Evolutionary conservation across 1,284 basidiomycete genomes (phyloP).

Genomic region (Austroboletus novae-zelandiae): DNA sequence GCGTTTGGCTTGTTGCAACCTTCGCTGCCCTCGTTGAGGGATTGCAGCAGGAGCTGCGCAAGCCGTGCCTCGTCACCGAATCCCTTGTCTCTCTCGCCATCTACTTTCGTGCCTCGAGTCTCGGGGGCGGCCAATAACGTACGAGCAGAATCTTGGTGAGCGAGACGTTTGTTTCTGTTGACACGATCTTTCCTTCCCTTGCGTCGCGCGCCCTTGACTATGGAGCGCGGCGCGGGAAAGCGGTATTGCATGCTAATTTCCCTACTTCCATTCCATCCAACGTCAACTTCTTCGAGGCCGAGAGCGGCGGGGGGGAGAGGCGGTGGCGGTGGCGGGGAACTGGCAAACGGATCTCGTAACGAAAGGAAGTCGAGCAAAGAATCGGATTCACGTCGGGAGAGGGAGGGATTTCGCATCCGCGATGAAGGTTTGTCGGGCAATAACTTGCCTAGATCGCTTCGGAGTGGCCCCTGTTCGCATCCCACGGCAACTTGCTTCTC

Average conservation of each 20-base stretch:
- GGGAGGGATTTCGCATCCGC: constrained; percentile 19
- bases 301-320: constrained; percentile 28
- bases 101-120: constrained; percentile 14
- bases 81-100: constrained; percentile 18
- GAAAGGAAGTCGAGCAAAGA: constrained; percentile 34
- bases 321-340: constrained; percentile 31
- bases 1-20: neutral
- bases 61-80: constrained; percentile 30
- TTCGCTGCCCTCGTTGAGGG: constrained; percentile 18
- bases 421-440: neutral
- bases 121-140: constrained; percentile 25
- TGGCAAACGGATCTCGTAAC: constrained; percentile 33
- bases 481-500: constrained; percentile 5
- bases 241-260: constrained; percentile 31
- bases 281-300: constrained; percentile 29
- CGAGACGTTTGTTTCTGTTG: constrained; percentile 21
- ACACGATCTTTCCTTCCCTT: constrained; percentile 17
- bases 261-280: constrained; percentile 23
- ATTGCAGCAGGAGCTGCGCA: constrained; percentile 31
- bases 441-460: neutral
- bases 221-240: constrained; percentile 32
- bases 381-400: constrained; percentile 27
- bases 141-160: constrained; percentile 29
- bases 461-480: neutral
- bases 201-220: constrained; percentile 20